Conservation (phyloP, 148 eudicot species). For the Limonium bicolor region DNA sequence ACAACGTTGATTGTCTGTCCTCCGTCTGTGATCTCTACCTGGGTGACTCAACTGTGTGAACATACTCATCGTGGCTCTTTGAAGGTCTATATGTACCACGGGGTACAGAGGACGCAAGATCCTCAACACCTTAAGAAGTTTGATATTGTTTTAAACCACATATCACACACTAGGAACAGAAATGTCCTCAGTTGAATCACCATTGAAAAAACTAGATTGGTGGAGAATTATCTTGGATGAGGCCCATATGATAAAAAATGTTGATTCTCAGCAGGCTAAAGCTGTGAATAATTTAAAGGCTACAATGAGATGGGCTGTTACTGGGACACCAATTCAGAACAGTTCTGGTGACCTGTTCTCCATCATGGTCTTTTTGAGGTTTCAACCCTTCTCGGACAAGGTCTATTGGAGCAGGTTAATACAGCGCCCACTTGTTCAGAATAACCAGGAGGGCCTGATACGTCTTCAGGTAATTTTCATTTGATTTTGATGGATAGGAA, state of each 20-base stretch:
- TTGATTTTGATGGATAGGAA: too few species aligned
- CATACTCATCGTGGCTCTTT: constrained; percentile 51
- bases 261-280: constrained; percentile 39
- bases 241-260: constrained; percentile 83
- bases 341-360: constrained; percentile 70
- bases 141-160: constrained; percentile 75
- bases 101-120: constrained; percentile 56
- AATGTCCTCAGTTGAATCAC: constrained; percentile 25
- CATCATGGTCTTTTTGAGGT: constrained; percentile 71
- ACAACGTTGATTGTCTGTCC: constrained; percentile 75
- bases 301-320: constrained; percentile 75
- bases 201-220: constrained; percentile 64
- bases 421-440: constrained; percentile 61
- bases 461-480: constrained; percentile 56
- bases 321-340: constrained; percentile 93
- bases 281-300: constrained; percentile 60
- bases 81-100: constrained; percentile 67
- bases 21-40: constrained; percentile 68
- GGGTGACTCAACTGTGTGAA: constrained; percentile 61
- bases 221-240: constrained; percentile 83
- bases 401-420: constrained; percentile 70
- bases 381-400: constrained; percentile 73
- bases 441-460: constrained; percentile 45
- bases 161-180: constrained; percentile 61
- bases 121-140: constrained; percentile 45